Percentiles rank a stretch among this genome's conserved stretches.
phyloP scores from a whole-genome alignment of 345 rosid genomes.

The Sisymbrium irio region DNA sequence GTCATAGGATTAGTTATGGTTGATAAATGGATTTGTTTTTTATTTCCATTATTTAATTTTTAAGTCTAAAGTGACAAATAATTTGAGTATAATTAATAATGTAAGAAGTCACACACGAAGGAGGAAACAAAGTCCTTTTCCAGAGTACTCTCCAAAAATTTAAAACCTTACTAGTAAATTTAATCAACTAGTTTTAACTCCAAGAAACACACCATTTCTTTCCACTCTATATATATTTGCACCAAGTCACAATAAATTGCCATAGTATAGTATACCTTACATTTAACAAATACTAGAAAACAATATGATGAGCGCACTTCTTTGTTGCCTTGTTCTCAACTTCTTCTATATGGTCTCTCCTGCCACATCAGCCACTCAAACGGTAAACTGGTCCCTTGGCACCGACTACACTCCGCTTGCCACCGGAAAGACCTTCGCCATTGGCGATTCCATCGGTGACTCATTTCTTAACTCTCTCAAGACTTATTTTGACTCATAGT shows the following conservation, averaged over 20 bases:
- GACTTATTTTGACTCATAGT: not conserved
- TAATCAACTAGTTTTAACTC: not conserved
- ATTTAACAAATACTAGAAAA: not conserved
- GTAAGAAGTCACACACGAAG: not conserved
- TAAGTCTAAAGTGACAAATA: too few relatives aligned
- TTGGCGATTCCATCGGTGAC: conserved; percentile 76
- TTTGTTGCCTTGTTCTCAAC: conserved; percentile 29
- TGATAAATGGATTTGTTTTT: not conserved
- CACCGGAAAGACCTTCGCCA: conserved; percentile 52
- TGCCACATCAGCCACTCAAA: conserved; percentile 57
- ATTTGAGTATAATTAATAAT: not conserved
- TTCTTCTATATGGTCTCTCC: conserved; percentile 38
- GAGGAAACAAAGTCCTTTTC: not conserved
- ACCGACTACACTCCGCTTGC: conserved; percentile 63
- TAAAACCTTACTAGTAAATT: conserved; percentile 2
- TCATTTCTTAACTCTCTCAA: not conserved
- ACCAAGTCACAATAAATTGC: not conserved
- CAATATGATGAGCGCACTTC: conserved; percentile 27
- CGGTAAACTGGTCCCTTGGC: conserved; percentile 69
- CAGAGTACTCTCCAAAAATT: not conserved
- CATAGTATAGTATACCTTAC: conserved; percentile 1
- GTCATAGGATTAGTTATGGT: not conserved
- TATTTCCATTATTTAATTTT: too few relatives aligned
- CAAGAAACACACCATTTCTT: not conserved
- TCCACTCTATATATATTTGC: not conserved